These are phyloP conservation scores for Neurospora sp. DNA, from an alignment of 495 filamentous ascomycete genomes.

Conservation along the genomic window DNA sequence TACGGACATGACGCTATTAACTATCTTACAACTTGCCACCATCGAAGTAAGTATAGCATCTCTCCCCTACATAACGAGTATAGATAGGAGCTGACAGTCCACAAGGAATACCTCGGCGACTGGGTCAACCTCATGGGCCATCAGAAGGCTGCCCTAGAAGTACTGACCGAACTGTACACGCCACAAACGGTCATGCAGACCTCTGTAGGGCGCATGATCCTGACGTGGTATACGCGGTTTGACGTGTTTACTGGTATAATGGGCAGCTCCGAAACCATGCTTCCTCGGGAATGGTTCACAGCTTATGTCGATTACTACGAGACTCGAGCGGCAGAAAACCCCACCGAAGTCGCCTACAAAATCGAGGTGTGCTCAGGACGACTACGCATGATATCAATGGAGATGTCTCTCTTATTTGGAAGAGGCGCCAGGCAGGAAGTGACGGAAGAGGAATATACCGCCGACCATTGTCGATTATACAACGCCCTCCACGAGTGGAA, in stretches of 20 bases:
- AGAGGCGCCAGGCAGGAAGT: constrained; percentile 54
- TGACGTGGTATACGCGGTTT: constrained; percentile 83
- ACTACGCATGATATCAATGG: constrained; percentile 64
- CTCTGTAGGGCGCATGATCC: constrained; percentile 56
- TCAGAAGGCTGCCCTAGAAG: constrained; percentile 77
- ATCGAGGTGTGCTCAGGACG: constrained; percentile 54
- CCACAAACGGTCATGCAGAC: constrained; percentile 66
- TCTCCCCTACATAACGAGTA: not conserved
- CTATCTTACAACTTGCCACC: constrained; percentile 83
- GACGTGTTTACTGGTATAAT: constrained; percentile 78
- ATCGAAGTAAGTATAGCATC: constrained; percentile 61
- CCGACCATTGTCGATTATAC: constrained; percentile 48
- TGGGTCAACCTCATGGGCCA: constrained; percentile 89
- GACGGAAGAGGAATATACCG: constrained; percentile 51
- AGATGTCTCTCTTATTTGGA: constrained; percentile 73
- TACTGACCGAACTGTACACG: constrained; percentile 68
- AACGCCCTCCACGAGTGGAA: constrained; percentile 47
- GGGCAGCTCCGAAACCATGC: constrained; percentile 63
- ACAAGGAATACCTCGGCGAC: constrained; percentile 86
- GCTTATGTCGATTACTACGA: constrained; percentile 52
- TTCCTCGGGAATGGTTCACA: constrained; percentile 75
- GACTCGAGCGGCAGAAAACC: constrained; percentile 47
- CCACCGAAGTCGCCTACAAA: constrained; percentile 53
- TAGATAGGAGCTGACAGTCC: constrained; percentile 5
- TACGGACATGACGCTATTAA: constrained; percentile 66